Percentiles rank a stretch among this genome's conserved stretches.
Conservation (phyloP, 139 green algal genomes). For the Coelastrella sp. region DNA sequence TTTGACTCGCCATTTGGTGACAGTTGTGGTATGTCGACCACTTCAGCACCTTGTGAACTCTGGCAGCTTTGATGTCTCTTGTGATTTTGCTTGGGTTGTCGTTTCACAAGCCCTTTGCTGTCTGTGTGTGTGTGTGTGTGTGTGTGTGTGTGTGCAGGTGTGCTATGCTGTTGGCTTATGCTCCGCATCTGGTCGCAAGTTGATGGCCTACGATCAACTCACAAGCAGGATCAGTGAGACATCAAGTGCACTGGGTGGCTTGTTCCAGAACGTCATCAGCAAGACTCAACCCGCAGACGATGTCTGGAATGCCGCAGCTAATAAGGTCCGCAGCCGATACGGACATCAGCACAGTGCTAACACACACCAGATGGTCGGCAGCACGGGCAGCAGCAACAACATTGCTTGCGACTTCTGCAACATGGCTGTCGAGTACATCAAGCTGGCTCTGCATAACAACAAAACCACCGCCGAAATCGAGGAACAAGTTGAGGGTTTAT, state of each 20-base stretch:
- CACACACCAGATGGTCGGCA: not conserved
- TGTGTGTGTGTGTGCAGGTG: slow-evolving; percentile 60
- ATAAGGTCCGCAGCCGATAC: not conserved
- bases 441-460: slow-evolving; percentile 86
- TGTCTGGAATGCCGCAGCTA: not conserved
- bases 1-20: too few relatives aligned
- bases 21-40: too few relatives aligned
- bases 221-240: not conserved
- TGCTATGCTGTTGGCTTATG: slow-evolving; percentile 78
- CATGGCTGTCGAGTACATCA: slow-evolving; percentile 85
- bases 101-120: too few relatives aligned
- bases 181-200: slow-evolving; percentile 27
- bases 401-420: slow-evolving; percentile 86
- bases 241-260: not conserved
- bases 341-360: not conserved
- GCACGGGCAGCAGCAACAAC: slow-evolving; percentile 30
- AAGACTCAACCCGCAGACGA: not conserved
- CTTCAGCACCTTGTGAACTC: too few relatives aligned
- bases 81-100: too few relatives aligned
- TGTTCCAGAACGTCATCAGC: not conserved
- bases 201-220: not conserved
- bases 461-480: slow-evolving; percentile 71
- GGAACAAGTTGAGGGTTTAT: slow-evolving; percentile 71
- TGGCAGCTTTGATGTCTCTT: too few relatives aligned
- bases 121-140: too few relatives aligned